phyloP scores from a whole-genome alignment of 208 protist species.

The Leishmania turanica region DNA sequence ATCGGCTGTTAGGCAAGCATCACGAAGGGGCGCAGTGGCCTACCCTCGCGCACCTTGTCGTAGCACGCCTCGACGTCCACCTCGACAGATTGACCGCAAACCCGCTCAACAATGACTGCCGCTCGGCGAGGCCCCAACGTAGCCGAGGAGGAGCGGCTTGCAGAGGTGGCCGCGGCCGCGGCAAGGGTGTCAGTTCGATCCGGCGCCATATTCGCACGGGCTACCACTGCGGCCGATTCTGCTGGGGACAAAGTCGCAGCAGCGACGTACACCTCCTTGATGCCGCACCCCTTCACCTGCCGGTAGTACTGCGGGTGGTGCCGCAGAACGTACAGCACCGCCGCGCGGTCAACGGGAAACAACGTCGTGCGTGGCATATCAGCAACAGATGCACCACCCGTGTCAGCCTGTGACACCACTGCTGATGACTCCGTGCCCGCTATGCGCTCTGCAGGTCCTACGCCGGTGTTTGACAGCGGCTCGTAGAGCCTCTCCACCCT shows the following conservation, averaged over 20 bases:
- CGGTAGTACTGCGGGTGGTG: constrained; percentile 75
- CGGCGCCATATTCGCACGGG: neutral
- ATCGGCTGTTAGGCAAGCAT: constrained; percentile 13
- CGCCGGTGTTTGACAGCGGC: neutral
- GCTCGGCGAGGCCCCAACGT: constrained; percentile 1
- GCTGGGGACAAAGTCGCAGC: neutral
- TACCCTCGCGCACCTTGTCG: constrained; percentile 12
- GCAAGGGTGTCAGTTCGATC: neutral
- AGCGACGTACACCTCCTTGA: constrained; percentile 57
- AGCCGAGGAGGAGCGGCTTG: neutral
- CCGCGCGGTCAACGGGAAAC: constrained; percentile 49
- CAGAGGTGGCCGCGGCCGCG: neutral
- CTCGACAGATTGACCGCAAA: constrained; percentile 40
- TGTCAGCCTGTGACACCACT: neutral
- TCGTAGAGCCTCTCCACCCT: neutral
- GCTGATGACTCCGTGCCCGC: neutral
- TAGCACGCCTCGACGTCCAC: constrained; percentile 52
- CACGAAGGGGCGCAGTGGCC: constrained; percentile 18
- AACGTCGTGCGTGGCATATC: constrained; percentile 37
- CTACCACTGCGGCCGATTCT: neutral
- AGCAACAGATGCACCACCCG: neutral
- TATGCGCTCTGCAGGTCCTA: neutral
- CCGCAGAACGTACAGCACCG: constrained; percentile 53
- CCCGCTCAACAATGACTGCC: constrained; percentile 38
- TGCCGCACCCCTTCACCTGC: constrained; percentile 56